Evolutionary conservation across 495 filamentous ascomycete genomes (phyloP).

Genomic region (Lepidopterella palustris): DNA sequence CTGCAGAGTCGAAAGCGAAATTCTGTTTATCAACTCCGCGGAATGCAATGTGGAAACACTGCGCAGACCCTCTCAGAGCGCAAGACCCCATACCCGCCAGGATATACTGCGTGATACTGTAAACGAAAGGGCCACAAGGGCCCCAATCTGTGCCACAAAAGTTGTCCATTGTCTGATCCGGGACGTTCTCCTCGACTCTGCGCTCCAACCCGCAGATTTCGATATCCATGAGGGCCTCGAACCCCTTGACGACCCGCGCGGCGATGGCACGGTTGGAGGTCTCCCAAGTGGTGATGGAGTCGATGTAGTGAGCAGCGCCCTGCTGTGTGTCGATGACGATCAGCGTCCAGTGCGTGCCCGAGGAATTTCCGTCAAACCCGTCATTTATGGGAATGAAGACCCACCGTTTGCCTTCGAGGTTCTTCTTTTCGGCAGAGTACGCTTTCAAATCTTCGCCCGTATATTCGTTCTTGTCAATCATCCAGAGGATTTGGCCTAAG

Average conservation of each 20-base stretch:
- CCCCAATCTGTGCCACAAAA: background rate
- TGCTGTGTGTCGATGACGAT: background rate
- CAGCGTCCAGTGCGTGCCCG: constrained; percentile 4
- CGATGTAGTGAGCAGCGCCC: constrained; percentile 7
- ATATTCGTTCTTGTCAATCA: background rate
- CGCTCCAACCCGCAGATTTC: background rate
- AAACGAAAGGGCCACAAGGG: constrained; percentile 13
- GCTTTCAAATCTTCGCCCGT: background rate
- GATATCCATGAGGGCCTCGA: background rate
- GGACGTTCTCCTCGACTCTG: background rate
- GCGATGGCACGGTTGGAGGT: background rate
- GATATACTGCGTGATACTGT: too few species aligned
- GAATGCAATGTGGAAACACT: too few species aligned
- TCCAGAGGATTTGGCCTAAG: background rate
- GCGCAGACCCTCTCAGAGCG: too few species aligned
- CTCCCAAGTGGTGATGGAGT: background rate
- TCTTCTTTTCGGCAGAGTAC: background rate
- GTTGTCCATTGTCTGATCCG: constrained; percentile 6
- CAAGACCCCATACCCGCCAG: too few species aligned
- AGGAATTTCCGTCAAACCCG: background rate
- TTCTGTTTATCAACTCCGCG: too few species aligned
- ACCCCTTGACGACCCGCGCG: background rate
- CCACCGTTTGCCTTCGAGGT: background rate
- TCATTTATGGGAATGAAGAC: constrained; percentile 15
- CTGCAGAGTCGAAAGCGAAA: too few species aligned